Conservation (phyloP, 1,284 basidiomycete species). For the Leccinum griseonigrum region DNA sequence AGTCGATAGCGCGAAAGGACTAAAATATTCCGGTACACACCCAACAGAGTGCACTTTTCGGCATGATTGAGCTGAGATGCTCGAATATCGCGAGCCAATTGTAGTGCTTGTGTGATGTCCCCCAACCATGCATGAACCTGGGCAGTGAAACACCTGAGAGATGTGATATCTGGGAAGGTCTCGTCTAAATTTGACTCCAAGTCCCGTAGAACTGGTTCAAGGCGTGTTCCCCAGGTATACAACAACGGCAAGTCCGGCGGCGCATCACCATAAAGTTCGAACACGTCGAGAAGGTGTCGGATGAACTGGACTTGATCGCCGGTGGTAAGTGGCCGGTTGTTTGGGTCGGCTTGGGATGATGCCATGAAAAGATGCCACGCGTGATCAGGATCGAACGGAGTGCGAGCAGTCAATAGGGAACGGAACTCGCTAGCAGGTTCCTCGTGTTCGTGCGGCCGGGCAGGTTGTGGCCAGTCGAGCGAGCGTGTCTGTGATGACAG, state of each 20-base stretch:
- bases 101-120: slow-evolving; percentile 35
- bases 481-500: slow-evolving; percentile 20
- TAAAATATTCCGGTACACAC: slow-evolving; percentile 42
- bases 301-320: slow-evolving; percentile 34
- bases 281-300: slow-evolving; percentile 30
- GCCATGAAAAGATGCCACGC: slow-evolving; percentile 37
- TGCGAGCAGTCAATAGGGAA: slow-evolving; percentile 17
- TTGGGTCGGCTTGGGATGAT: slow-evolving; percentile 18
- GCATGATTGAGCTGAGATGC: slow-evolving; percentile 16
- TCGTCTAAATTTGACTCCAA: slow-evolving; percentile 19
- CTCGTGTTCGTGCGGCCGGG: slow-evolving; percentile 4
- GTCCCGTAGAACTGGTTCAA: slow-evolving; percentile 35
- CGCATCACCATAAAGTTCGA: slow-evolving; percentile 28
- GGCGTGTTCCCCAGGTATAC: slow-evolving; percentile 38
- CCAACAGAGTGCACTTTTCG: slow-evolving; percentile 26
- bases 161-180: slow-evolving; percentile 16
- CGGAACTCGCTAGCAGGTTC: slow-evolving; percentile 16
- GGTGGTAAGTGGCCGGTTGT: slow-evolving; percentile 10
- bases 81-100: slow-evolving; percentile 26
- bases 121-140: slow-evolving; percentile 37
- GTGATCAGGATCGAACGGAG: slow-evolving; percentile 36
- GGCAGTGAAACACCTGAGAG: slow-evolving; percentile 33
- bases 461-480: slow-evolving; percentile 8
- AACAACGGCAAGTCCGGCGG: slow-evolving; percentile 27
- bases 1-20: slow-evolving; percentile 38